These are phyloP conservation scores for Pythium sukuiense DNA, from an alignment of 352 stramenopile genomes.

Conservation along the genomic window DNA sequence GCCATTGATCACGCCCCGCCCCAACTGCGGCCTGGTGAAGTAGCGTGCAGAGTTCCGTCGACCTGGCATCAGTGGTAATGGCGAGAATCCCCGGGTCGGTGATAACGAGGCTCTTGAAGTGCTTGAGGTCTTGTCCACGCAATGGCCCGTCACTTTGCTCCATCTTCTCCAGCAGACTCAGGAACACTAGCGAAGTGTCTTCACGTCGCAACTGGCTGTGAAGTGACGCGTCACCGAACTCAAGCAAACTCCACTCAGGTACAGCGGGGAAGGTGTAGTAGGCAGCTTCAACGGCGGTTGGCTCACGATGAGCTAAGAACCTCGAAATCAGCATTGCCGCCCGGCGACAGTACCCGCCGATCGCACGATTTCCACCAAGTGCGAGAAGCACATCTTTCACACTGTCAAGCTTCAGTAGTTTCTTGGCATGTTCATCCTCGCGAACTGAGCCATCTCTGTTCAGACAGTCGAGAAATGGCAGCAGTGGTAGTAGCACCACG, in stretches of 20 bases:
- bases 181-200: background rate
- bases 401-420: background rate
- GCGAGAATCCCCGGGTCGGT: background rate
- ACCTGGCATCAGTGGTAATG: background rate
- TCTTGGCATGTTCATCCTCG: background rate
- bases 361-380: no score
- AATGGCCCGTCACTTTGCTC: slow-evolving; percentile 7
- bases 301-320: background rate
- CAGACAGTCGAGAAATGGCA: slow-evolving; percentile 1
- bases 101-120: slow-evolving; percentile 7
- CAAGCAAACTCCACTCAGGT: background rate
- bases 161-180: slow-evolving; percentile 8
- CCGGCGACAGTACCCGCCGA: slow-evolving; percentile 4
- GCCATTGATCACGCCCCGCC: background rate
- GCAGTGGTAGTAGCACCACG: background rate
- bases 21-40: slow-evolving; percentile 2
- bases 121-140: background rate
- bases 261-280: slow-evolving; percentile 5
- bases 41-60: background rate
- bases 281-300: background rate
- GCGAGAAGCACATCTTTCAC: no score
- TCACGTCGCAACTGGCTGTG: no score
- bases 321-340: background rate
- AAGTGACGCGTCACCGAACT: background rate
- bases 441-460: background rate